Percentiles rank a stretch among this genome's conserved stretches.
These are phyloP conservation scores for Bolboschoenoplectus hybrid DNA, from an alignment of 202 grass and related monocot species.

Conservation along the genomic window DNA sequence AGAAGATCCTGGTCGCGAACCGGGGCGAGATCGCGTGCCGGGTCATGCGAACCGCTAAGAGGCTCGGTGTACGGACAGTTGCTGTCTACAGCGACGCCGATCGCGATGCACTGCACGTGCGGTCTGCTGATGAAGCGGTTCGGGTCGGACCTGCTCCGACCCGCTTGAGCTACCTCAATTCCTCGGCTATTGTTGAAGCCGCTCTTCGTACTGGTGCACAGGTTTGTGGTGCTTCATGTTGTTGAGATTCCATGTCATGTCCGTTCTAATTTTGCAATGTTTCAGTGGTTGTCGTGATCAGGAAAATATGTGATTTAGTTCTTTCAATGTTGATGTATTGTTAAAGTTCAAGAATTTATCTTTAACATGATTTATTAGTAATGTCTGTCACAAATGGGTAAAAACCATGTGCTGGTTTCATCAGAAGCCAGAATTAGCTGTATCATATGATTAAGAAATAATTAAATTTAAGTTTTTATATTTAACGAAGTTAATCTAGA, in stretches of 20 bases:
- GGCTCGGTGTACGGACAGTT: constrained; percentile 73
- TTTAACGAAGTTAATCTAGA: too few relatives aligned
- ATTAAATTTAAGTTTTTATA: too few relatives aligned
- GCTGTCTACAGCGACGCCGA: constrained; percentile 96
- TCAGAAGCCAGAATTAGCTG: background rate
- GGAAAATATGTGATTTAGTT: too few relatives aligned
- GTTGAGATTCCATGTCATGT: background rate
- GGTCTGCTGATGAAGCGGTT: constrained; percentile 81
- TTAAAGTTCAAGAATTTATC: too few relatives aligned
- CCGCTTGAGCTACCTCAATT: constrained; percentile 82
- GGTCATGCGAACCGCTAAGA: constrained; percentile 73
- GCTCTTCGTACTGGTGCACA: constrained; percentile 72
- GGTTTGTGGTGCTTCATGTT: constrained; percentile 31
- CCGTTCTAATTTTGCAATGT: background rate
- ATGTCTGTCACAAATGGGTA: too few relatives aligned
- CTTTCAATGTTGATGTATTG: too few relatives aligned
- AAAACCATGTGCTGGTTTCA: background rate
- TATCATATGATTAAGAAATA: background rate
- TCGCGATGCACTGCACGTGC: constrained; percentile 72
- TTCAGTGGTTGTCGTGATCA: too few relatives aligned
- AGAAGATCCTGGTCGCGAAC: constrained; percentile 96
- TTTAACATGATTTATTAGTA: too few relatives aligned
- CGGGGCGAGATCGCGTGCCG: constrained; percentile 93
- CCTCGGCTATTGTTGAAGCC: constrained; percentile 72
- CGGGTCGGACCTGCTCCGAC: constrained; percentile 71